Conservation (phyloP, 805 yeast species). For the Candida multigemmis region DNA sequence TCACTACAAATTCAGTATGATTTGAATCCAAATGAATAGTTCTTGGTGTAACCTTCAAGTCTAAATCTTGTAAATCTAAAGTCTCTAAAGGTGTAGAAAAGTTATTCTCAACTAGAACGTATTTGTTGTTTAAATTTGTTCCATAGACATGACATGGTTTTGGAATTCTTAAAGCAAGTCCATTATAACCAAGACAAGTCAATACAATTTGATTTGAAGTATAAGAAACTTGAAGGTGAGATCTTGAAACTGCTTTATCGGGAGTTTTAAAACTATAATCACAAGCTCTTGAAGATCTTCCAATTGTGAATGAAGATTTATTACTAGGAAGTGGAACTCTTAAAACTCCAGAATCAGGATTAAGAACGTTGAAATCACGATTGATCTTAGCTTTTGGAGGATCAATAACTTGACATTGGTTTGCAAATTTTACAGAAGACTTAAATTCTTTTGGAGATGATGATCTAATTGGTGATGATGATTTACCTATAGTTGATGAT, state of each 20-base stretch:
- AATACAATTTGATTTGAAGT: slow-evolving; percentile 36
- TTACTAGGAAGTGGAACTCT: slow-evolving; percentile 31
- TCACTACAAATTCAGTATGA: slow-evolving; percentile 47
- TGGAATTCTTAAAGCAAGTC: slow-evolving; percentile 62
- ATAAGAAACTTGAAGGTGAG: slow-evolving; percentile 49
- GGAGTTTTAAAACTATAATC: slow-evolving; percentile 38
- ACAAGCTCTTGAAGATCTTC: slow-evolving; percentile 60
- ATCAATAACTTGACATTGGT: slow-evolving; percentile 1
- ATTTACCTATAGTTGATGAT: slow-evolving; percentile 36
- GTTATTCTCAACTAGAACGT: slow-evolving; percentile 7
- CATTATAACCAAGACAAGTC: slow-evolving; percentile 78
- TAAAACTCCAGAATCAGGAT: slow-evolving; percentile 21
- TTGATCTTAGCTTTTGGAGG: slow-evolving; percentile 12
- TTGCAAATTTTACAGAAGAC: background rate
- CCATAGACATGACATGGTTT: slow-evolving; percentile 23
- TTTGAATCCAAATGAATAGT: slow-evolving; percentile 32
- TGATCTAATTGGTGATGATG: slow-evolving; percentile 28
- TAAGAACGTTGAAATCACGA: slow-evolving; percentile 24
- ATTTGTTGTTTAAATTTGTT: slow-evolving; percentile 11
- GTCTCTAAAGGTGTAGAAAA: slow-evolving; percentile 4
- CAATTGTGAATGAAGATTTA: slow-evolving; percentile 38
- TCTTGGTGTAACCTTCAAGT: slow-evolving; percentile 11
- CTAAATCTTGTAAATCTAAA: slow-evolving; percentile 2
- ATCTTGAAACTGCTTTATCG: slow-evolving; percentile 57
- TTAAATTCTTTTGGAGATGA: slow-evolving; percentile 1